phyloP scores from a whole-genome alignment of 2,329 filamentous ascomycete genomes.

The Aspergillus phoenicis region DNA sequence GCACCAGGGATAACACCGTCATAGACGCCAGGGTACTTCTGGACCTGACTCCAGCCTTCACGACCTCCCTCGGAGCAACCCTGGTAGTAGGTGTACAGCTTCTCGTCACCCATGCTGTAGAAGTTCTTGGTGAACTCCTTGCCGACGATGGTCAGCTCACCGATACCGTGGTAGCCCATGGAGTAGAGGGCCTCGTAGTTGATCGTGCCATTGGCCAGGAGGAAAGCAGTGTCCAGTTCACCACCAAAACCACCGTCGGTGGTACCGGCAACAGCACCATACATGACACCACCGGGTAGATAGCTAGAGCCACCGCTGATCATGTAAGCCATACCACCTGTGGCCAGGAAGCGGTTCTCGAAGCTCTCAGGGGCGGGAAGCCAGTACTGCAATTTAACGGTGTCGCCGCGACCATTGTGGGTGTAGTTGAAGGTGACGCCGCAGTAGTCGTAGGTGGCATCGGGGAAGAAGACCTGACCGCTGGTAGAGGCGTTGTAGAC shows the following conservation, averaged over 20 bases:
- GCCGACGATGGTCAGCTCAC: conserved; percentile 54
- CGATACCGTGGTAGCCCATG: conserved; percentile 52
- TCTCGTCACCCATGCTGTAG: conserved; percentile 36
- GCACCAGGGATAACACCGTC: conserved; percentile 52
- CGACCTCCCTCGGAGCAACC: conserved; percentile 59
- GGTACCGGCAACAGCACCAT: conserved; percentile 46
- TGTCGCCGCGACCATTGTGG: conserved; percentile 45
- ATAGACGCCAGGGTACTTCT: conserved; percentile 52
- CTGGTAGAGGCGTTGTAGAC: conserved; percentile 25
- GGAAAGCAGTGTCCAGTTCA: conserved; percentile 32
- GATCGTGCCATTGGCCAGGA: conserved; percentile 51
- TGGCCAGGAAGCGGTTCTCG: conserved; percentile 51
- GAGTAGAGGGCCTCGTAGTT: conserved; percentile 38
- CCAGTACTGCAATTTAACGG: conserved; percentile 41
- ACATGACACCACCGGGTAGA: conserved; percentile 45
- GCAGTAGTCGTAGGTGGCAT: conserved; percentile 40
- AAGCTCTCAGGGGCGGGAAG: conserved; percentile 41
- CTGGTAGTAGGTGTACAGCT: conserved; percentile 53
- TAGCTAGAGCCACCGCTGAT: conserved; percentile 39
- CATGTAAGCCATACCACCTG: conserved; percentile 34
- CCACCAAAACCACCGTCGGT: conserved; percentile 50
- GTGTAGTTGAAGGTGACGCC: conserved; percentile 49
- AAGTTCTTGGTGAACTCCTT: conserved; percentile 49
- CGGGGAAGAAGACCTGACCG: conserved; percentile 21
- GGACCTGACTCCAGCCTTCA: conserved; percentile 55